Conservation (phyloP, 441 rosid species). For the Euphorbia corollata region DNA sequence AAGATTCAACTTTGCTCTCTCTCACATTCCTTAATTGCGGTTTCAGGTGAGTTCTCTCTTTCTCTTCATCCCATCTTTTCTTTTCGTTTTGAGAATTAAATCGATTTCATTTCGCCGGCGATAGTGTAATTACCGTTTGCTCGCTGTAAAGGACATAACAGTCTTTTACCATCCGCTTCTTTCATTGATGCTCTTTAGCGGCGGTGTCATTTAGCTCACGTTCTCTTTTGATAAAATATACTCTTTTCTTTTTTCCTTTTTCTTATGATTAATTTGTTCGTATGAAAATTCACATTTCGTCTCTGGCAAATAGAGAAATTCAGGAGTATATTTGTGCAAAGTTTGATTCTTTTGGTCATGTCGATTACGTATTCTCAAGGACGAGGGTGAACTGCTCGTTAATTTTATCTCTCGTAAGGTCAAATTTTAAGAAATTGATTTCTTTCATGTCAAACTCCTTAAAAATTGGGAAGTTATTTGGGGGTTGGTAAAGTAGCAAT, state of each 20-base stretch:
- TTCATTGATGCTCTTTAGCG: background rate
- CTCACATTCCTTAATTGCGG: background rate
- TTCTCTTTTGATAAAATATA: no score
- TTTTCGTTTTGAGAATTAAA: background rate
- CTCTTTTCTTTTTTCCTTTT: background rate
- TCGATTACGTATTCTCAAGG: background rate
- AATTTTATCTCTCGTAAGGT: background rate
- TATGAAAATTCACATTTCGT: background rate
- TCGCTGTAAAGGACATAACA: background rate
- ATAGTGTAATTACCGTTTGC: background rate
- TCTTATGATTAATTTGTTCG: no score
- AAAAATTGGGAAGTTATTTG: background rate
- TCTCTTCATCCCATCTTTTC: background rate
- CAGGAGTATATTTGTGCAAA: background rate
- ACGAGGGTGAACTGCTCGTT: no score
- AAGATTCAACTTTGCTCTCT: background rate
- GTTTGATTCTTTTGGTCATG: background rate
- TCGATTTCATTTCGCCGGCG: background rate
- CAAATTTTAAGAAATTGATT: background rate
- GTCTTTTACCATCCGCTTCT: background rate
- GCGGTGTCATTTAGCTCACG: background rate
- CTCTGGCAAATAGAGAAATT: background rate
- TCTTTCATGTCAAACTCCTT: background rate
- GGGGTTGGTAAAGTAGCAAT: background rate
- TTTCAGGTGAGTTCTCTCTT: slow-evolving; percentile 8